Conservation (phyloP, 139 green algal genomes). For the Tetraselmis striata region DNA sequence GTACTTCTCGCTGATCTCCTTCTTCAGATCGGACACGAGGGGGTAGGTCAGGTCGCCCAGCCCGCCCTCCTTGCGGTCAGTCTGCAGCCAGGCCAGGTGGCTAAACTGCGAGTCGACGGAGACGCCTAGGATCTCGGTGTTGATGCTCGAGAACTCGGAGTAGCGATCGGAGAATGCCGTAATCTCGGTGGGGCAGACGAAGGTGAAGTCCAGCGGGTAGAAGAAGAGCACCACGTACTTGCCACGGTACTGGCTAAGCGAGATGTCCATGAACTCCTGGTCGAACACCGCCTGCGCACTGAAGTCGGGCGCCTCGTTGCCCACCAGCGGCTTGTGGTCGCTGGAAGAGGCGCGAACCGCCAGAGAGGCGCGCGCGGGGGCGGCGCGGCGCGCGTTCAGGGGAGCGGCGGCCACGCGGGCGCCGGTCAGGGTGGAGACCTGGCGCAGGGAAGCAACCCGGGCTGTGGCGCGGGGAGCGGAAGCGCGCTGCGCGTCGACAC, state of each 20-base stretch:
- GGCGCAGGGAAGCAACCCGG: background rate
- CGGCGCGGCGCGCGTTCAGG: background rate
- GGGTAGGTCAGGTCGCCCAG: conserved; percentile 94
- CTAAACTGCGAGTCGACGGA: conserved; percentile 94
- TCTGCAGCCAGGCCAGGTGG: conserved; percentile 98
- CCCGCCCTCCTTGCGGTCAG: conserved; percentile 52
- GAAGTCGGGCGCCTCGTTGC: conserved; percentile 84
- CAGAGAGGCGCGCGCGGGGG: background rate
- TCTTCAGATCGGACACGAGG: conserved; percentile 95
- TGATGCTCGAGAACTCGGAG: conserved; percentile 81
- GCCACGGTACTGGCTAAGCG: conserved; percentile 79
- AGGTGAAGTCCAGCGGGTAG: conserved; percentile 97
- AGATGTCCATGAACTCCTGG: conserved; percentile 91
- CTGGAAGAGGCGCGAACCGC: background rate
- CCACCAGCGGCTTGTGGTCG: conserved; percentile 54
- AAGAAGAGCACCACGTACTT: conserved; percentile 99
- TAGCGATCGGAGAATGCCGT: conserved; percentile 94
- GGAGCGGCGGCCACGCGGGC: background rate
- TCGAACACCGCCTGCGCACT: conserved; percentile 81
- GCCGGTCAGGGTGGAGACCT: background rate
- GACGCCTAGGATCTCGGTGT: conserved; percentile 85
- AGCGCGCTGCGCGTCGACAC: too few species aligned
- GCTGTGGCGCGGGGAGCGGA: too few species aligned
- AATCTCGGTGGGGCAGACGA: conserved; percentile 94
- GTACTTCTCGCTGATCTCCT: conserved; percentile 77